Evolutionary conservation across 2,329 filamentous ascomycete genomes (phyloP).

Genomic region (Orbilia oligospora): DNA sequence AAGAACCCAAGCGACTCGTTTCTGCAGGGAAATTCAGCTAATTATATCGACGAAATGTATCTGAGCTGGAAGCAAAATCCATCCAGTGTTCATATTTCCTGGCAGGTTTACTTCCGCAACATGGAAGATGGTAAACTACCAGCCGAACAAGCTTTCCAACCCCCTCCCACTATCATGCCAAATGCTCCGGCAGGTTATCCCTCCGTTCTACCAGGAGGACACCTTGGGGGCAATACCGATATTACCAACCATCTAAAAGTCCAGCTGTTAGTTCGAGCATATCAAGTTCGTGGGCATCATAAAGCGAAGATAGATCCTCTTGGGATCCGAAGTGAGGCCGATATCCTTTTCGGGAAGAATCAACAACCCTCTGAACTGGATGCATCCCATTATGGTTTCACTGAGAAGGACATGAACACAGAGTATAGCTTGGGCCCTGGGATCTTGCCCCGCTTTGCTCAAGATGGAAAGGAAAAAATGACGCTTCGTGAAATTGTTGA

Average conservation of each 20-base stretch:
- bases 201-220: slow-evolving; percentile 78
- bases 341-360: slow-evolving; percentile 81
- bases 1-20: slow-evolving; percentile 92
- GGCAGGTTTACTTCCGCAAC: slow-evolving; percentile 99
- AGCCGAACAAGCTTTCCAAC: slow-evolving; percentile 95
- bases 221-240: slow-evolving; percentile 80
- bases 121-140: slow-evolving; percentile 99
- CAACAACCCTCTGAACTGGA: slow-evolving; percentile 91
- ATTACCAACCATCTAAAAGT: slow-evolving; percentile 98
- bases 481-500: slow-evolving; percentile 93
- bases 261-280: slow-evolving; percentile 94
- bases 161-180: slow-evolving; percentile 91
- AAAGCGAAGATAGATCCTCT: slow-evolving; percentile 98
- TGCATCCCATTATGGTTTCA: slow-evolving; percentile 94
- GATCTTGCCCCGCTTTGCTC: slow-evolving; percentile 94
- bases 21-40: slow-evolving; percentile 94
- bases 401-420: slow-evolving; percentile 90
- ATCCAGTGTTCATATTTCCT: slow-evolving; percentile 93
- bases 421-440: slow-evolving; percentile 94
- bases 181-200: slow-evolving; percentile 83
- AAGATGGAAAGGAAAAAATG: slow-evolving; percentile 92
- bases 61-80: slow-evolving; percentile 96
- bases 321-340: slow-evolving; percentile 86
- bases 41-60: slow-evolving; percentile 99
- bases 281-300: slow-evolving; percentile 97